These are phyloP conservation scores for Barnettozyma vustinii DNA, from an alignment of 805 yeast genomes.

Conservation along the genomic window DNA sequence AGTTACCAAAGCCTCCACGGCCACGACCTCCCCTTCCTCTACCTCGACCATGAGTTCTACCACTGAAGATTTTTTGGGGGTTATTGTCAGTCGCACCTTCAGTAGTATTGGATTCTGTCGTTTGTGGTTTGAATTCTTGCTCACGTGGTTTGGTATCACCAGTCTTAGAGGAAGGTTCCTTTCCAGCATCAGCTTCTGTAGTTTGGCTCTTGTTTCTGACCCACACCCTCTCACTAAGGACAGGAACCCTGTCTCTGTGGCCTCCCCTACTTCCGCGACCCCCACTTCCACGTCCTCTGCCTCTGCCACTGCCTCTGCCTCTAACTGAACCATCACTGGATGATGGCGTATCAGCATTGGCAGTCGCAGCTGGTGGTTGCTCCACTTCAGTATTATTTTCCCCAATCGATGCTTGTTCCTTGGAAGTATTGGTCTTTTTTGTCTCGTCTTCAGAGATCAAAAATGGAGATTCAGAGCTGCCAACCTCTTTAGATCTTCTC, in stretches of 20 bases:
- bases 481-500: not conserved
- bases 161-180: not conserved
- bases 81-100: not conserved
- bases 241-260: not conserved
- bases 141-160: not conserved
- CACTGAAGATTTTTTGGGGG: not conserved
- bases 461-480: not conserved
- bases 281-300: conserved; percentile 9
- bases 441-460: not conserved
- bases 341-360: not conserved
- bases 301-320: conserved; percentile 8
- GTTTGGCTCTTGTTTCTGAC: not conserved
- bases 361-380: not conserved
- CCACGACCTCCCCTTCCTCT: conserved; percentile 10
- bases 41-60: conserved; percentile 21
- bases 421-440: not conserved
- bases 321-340: not conserved
- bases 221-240: conserved; percentile 3
- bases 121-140: not conserved
- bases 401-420: not conserved
- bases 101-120: not conserved
- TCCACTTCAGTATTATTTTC: not conserved
- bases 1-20: not conserved
- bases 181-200: conserved; percentile 3
- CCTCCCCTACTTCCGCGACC: conserved; percentile 18